Evolutionary conservation across 2,329 filamentous ascomycete species (phyloP).

Genomic region (Acrocalymma vagum): DNA sequence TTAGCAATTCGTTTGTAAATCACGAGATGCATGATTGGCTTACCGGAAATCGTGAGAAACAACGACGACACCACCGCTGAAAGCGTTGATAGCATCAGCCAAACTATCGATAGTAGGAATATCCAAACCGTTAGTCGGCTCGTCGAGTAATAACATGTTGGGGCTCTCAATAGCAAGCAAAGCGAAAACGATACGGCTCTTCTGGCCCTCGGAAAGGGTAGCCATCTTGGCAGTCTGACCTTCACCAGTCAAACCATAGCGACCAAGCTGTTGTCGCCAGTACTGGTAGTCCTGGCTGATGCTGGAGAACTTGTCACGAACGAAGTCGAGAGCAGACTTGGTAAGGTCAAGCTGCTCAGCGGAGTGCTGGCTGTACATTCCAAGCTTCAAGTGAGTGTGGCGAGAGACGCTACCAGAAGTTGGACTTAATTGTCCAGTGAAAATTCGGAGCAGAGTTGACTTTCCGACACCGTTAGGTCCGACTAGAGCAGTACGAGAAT

Average conservation of each 20-base stretch:
- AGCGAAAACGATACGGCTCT: constrained; percentile 97
- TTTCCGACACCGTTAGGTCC: constrained; percentile 99
- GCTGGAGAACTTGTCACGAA: constrained; percentile 89
- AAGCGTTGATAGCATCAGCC: constrained; percentile 97
- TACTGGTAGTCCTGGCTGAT: constrained; percentile 98
- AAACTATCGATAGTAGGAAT: constrained; percentile 98
- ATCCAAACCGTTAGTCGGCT: constrained; percentile 99
- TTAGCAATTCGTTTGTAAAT: constrained; percentile 43
- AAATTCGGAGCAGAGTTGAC: constrained; percentile 92
- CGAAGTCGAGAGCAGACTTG: constrained; percentile 97
- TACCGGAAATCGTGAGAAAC: constrained; percentile 99
- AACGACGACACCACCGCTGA: constrained; percentile 94
- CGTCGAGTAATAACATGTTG: constrained; percentile 98
- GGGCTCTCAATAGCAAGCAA: constrained; percentile 92
- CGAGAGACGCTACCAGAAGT: constrained; percentile 83
- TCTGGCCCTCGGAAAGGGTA: constrained; percentile 96
- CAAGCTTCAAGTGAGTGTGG: constrained; percentile 98
- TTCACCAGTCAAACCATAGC: constrained; percentile 92
- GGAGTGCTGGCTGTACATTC: constrained; percentile 98
- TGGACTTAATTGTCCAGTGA: constrained; percentile 93
- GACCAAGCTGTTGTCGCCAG: constrained; percentile 97
- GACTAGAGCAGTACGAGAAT: constrained; percentile 95
- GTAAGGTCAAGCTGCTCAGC: constrained; percentile 98
- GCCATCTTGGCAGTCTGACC: constrained; percentile 97
- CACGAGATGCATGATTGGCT: constrained; percentile 39